A percentile compares a stretch with the other conserved stretches of the same genome.
Conservation (phyloP, 768 basidiomycete species). For the Mycena capillaripes region DNA sequence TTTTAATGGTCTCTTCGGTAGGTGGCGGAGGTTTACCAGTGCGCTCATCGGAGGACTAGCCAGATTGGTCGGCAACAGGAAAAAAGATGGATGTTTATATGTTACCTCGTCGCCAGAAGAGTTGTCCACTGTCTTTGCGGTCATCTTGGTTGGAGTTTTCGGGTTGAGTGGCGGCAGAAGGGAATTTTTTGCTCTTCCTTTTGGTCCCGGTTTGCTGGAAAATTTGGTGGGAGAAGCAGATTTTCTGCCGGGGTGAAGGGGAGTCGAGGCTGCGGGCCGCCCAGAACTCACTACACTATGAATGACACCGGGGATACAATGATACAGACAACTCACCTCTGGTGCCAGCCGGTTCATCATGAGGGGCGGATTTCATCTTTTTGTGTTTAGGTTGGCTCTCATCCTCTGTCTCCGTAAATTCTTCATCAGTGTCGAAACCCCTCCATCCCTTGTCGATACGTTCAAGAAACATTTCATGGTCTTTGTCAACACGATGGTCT, state of each 20-base stretch:
- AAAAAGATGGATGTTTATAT: no score
- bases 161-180: background rate
- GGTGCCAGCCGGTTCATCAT: background rate
- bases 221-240: conserved; percentile 4
- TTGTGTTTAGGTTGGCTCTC: background rate
- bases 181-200: background rate
- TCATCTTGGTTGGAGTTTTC: background rate
- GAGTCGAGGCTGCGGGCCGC: background rate
- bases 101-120: no score
- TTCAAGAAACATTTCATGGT: background rate
- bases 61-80: no score
- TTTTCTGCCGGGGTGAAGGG: background rate
- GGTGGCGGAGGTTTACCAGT: no score
- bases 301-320: no score
- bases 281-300: conserved; percentile 17
- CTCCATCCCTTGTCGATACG: background rate
- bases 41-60: no score
- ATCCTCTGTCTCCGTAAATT: background rate
- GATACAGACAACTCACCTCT: background rate
- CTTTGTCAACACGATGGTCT: background rate
- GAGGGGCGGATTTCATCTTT: background rate
- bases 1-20: no score
- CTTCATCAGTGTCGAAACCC: background rate
- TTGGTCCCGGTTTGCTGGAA: background rate
- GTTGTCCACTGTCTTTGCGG: no score